phyloP scores from a whole-genome alignment of 495 filamentous ascomycete genomes.

The Hapsidospora chrysogenum region DNA sequence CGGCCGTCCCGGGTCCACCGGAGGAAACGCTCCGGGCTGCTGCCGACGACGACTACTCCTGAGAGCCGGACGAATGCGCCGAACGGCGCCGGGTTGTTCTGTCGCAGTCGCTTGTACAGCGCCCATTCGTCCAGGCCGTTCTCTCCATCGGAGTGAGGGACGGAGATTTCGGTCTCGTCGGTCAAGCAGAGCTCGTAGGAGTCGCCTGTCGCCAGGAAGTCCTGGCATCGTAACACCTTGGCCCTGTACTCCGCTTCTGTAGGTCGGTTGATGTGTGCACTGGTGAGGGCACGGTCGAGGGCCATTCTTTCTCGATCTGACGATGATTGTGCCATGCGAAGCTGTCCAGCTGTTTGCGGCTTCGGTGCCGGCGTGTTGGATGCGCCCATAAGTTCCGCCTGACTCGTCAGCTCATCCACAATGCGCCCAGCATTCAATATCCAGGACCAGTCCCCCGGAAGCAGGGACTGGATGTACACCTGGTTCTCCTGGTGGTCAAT shows the following conservation, averaged over 20 bases:
- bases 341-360: too few species aligned
- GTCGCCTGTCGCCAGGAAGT: slow-evolving; percentile 55
- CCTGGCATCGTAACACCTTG: slow-evolving; percentile 54
- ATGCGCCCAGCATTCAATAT: slow-evolving; percentile 7
- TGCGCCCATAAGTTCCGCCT: background rate
- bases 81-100: slow-evolving; percentile 72
- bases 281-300: slow-evolving; percentile 5
- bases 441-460: slow-evolving; percentile 15
- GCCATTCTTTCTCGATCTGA: background rate
- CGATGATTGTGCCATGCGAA: too few species aligned
- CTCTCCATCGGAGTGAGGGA: slow-evolving; percentile 7
- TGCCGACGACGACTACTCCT: slow-evolving; percentile 52
- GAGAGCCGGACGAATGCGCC: slow-evolving; percentile 66
- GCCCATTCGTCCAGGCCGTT: slow-evolving; percentile 30
- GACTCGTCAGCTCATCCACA: slow-evolving; percentile 11
- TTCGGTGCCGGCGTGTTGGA: background rate
- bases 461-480: slow-evolving; percentile 50
- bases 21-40: slow-evolving; percentile 87
- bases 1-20: slow-evolving; percentile 41
- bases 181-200: slow-evolving; percentile 93
- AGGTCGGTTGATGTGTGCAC: background rate
- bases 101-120: slow-evolving; percentile 53
- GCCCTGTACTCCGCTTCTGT: slow-evolving; percentile 32
- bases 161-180: slow-evolving; percentile 46
- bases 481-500: slow-evolving; percentile 49